A percentile compares a stretch with the other conserved stretches of the same genome.
Conservation (phyloP, 2,329 filamentous ascomycete genomes). For the Thelonectria olida region DNA sequence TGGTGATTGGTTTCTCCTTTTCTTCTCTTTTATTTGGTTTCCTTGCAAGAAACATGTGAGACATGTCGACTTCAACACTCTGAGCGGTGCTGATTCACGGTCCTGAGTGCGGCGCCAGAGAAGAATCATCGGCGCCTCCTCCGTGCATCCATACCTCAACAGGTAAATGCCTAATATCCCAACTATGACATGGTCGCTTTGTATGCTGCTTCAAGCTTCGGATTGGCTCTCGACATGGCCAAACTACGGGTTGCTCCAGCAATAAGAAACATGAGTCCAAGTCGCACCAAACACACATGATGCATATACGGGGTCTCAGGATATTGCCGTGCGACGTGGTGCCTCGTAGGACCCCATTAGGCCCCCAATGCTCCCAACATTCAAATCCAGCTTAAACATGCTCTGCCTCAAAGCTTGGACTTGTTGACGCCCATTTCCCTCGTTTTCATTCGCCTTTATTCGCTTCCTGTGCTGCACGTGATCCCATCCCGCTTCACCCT, state of each 20-base stretch:
- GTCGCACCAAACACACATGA: background rate
- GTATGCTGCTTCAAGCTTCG: background rate
- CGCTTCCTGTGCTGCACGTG: slow-evolving; percentile 15
- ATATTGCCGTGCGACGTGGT: background rate
- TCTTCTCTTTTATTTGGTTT: too few species aligned
- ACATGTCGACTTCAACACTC: too few species aligned
- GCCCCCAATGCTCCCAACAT: background rate
- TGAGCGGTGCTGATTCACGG: too few species aligned
- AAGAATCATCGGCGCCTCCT: too few species aligned
- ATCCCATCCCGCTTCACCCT: slow-evolving; percentile 3
- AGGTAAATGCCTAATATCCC: too few species aligned
- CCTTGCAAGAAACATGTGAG: too few species aligned
- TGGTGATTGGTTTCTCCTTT: too few species aligned
- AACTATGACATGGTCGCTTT: too few species aligned
- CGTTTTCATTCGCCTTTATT: slow-evolving; percentile 1
- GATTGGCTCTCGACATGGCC: background rate
- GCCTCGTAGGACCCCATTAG: background rate
- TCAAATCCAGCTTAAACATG: slow-evolving; percentile 5
- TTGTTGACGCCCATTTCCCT: slow-evolving; percentile 10
- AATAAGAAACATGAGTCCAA: background rate
- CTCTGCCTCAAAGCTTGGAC: slow-evolving; percentile 22
- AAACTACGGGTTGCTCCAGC: background rate
- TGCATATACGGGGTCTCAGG: slow-evolving; percentile 5
- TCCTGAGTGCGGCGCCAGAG: too few species aligned
- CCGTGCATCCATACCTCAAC: too few species aligned